phyloP scores from a whole-genome alignment of 352 stramenopile genomes.

The Globisporangium apiculatum region DNA sequence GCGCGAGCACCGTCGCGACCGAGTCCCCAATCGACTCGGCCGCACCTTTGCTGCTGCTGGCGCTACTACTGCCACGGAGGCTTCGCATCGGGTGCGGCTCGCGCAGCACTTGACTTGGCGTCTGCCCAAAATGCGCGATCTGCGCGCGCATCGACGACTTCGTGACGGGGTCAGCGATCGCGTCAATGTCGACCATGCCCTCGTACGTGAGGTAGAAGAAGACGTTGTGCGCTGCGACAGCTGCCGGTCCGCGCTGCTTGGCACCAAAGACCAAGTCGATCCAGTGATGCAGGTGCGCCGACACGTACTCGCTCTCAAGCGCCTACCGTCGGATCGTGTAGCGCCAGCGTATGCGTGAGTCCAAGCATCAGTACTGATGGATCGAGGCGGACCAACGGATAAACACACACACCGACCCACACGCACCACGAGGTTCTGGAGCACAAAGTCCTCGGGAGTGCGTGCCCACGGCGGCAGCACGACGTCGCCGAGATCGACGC shows the following conservation, averaged over 20 bases:
- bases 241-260: slow-evolving; percentile 69
- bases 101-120: slow-evolving; percentile 94
- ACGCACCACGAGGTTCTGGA: slow-evolving; percentile 79
- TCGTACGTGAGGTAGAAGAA: slow-evolving; percentile 99
- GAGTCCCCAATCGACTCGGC: background rate
- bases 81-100: slow-evolving; percentile 68
- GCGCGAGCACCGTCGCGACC: background rate
- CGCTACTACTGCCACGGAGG: slow-evolving; percentile 2
- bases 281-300: slow-evolving; percentile 80
- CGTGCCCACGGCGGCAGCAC: slow-evolving; percentile 87
- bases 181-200: slow-evolving; percentile 96
- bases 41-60: background rate
- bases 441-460: slow-evolving; percentile 77
- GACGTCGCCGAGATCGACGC: slow-evolving; percentile 89
- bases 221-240: slow-evolving; percentile 93
- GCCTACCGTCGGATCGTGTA: slow-evolving; percentile 23
- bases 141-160: slow-evolving; percentile 94
- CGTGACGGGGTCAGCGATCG: slow-evolving; percentile 88
- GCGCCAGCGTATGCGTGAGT: background rate
- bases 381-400: background rate
- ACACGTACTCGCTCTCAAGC: slow-evolving; percentile 84
- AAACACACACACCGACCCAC: background rate
- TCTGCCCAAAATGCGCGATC: slow-evolving; percentile 98
- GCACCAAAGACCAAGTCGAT: slow-evolving; percentile 84
- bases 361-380: too few species aligned